A percentile compares a stretch with the other conserved stretches of the same genome.
These are phyloP conservation scores for Persicaria maculosa DNA, from an alignment of 148 eudicot genomes.

Conservation along the genomic window DNA sequence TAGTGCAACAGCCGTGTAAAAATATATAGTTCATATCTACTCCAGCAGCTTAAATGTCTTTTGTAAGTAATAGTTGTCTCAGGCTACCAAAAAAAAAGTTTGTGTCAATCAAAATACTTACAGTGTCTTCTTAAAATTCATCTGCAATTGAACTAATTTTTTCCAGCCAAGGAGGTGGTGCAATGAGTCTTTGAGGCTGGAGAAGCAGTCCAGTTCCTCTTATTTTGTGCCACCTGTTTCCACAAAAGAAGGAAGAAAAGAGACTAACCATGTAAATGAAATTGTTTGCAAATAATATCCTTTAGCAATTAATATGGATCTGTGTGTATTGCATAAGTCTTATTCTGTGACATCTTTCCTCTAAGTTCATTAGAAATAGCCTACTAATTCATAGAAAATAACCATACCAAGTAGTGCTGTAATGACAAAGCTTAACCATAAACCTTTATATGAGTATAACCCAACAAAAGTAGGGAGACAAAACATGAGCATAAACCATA, in stretches of 20 bases:
- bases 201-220: conserved; percentile 59
- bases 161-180: conserved; percentile 51
- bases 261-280: not conserved
- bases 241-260: not conserved
- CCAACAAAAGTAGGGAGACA: too few species aligned
- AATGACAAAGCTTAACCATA: not conserved
- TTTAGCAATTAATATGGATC: not conserved
- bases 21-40: not conserved
- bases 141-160: conserved; percentile 46
- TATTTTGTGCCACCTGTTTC: conserved; percentile 43
- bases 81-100: too few species aligned
- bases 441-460: too few species aligned
- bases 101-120: conserved; percentile 23
- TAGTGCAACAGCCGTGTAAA: not conserved
- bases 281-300: not conserved
- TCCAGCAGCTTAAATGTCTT: not conserved
- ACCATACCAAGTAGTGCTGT: not conserved
- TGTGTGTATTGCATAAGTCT: not conserved
- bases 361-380: not conserved
- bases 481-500: too few species aligned
- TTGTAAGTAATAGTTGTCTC: not conserved
- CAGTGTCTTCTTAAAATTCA: conserved; percentile 55
- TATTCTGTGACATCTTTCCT: not conserved
- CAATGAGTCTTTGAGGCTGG: conserved; percentile 63
- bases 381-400: not conserved